Evolutionary conservation across 129 eudicot genomes (phyloP).

Genomic region (Gnaphalium uliginosum): DNA sequence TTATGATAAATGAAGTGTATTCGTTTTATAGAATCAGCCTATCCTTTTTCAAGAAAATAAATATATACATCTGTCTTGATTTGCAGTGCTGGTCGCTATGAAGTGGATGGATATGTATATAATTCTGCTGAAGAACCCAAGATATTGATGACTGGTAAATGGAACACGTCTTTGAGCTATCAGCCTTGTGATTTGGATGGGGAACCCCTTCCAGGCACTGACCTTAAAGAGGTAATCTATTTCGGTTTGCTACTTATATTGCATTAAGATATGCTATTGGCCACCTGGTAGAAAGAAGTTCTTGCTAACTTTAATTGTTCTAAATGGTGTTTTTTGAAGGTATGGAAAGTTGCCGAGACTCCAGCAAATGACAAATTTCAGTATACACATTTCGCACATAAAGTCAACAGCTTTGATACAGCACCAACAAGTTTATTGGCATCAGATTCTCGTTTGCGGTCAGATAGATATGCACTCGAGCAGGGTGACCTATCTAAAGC

Average conservation of each 20-base stretch:
- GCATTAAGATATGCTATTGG: neutral
- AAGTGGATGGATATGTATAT: conserved; percentile 95
- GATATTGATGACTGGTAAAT: conserved; percentile 95
- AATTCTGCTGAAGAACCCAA: conserved; percentile 90
- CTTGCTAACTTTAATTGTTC: neutral
- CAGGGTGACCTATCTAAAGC: conserved; percentile 85
- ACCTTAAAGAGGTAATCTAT: conserved; percentile 71
- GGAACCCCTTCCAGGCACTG: conserved; percentile 85
- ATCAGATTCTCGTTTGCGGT: conserved; percentile 89
- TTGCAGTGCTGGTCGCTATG: conserved; percentile 87
- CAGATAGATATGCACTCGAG: conserved; percentile 95
- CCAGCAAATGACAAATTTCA: conserved; percentile 82
- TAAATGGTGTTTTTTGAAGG: conserved; percentile 45
- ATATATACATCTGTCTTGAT: conserved; percentile 14
- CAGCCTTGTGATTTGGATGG: conserved; percentile 96
- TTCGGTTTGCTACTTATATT: neutral
- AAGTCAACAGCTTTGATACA: conserved; percentile 89
- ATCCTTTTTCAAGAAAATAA: neutral
- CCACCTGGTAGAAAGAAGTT: neutral
- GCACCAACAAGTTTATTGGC: conserved; percentile 81
- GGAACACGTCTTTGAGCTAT: conserved; percentile 83
- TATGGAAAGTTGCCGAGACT: conserved; percentile 76
- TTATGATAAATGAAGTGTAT: too few species aligned
- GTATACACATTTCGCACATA: conserved; percentile 88
- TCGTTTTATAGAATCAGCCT: neutral